These are phyloP conservation scores for Saitozyma podzolica DNA, from an alignment of 768 basidiomycete genomes.

Conservation along the genomic window DNA sequence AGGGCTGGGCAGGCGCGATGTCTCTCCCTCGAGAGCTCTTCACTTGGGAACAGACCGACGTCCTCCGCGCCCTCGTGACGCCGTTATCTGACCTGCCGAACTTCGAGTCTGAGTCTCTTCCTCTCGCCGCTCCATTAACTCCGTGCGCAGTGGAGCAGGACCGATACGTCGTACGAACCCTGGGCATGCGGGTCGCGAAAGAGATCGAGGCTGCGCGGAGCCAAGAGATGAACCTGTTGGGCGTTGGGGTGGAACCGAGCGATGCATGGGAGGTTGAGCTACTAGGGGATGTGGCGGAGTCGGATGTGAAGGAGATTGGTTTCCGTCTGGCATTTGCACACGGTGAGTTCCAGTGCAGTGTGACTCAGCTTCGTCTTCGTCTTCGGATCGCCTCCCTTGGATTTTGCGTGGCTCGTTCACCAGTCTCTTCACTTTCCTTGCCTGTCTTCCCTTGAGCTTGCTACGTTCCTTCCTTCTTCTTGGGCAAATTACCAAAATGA, in stretches of 20 bases:
- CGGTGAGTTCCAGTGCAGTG: not conserved
- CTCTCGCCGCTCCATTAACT: no score
- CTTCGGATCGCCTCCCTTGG: no score
- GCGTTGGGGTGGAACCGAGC: not conserved
- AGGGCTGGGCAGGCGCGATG: constrained; percentile 11
- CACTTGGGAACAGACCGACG: not conserved
- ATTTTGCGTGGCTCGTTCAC: no score
- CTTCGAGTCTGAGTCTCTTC: no score
- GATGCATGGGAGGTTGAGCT: not conserved
- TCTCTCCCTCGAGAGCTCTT: constrained; percentile 11
- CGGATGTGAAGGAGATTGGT: not conserved
- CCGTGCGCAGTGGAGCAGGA: no score
- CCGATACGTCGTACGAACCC: not conserved
- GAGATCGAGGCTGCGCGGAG: not conserved
- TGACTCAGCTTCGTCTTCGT: no score
- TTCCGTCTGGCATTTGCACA: not conserved
- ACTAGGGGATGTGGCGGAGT: not conserved
- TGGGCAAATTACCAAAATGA: no score
- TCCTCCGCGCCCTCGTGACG: no score
- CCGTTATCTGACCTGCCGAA: no score
- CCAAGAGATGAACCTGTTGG: not conserved
- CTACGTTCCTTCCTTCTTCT: no score
- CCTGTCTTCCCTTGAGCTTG: no score
- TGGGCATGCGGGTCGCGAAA: not conserved
- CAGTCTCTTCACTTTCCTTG: no score